Percentiles rank a stretch among this genome's conserved stretches.
These are phyloP conservation scores for Aspergillus homomorphus DNA, from an alignment of 495 filamentous ascomycete species.

Conservation along the genomic window DNA sequence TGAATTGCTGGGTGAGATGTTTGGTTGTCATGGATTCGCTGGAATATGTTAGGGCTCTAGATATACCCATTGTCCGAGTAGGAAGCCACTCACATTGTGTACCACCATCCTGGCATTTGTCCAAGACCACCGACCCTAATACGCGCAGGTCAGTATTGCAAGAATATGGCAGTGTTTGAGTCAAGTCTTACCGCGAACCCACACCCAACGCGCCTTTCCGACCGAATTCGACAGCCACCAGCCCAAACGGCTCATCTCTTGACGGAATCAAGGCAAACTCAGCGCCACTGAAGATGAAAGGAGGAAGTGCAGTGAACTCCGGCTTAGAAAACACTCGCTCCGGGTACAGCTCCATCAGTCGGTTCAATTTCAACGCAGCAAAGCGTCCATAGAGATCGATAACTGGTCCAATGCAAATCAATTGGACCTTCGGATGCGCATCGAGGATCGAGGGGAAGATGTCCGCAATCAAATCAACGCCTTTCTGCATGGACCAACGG, in stretches of 20 bases:
- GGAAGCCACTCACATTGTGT: conserved; percentile 40
- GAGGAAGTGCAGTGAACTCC: conserved; percentile 69
- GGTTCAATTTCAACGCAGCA: conserved; percentile 65
- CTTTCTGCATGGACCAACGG: conserved; percentile 74
- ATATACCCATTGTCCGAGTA: neutral
- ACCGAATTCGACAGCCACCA: conserved; percentile 76
- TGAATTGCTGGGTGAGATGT: conserved; percentile 69
- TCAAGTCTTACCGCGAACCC: conserved; percentile 44
- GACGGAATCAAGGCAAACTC: conserved; percentile 77
- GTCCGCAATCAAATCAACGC: conserved; percentile 74
- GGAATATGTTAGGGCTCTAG: neutral
- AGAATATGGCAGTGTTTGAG: neutral
- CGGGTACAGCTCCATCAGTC: conserved; percentile 68
- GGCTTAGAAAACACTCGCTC: conserved; percentile 69
- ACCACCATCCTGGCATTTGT: conserved; percentile 73
- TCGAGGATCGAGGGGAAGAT: conserved; percentile 68
- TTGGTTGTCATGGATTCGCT: conserved; percentile 61
- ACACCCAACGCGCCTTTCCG: conserved; percentile 73
- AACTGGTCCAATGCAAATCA: conserved; percentile 67
- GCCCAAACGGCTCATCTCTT: conserved; percentile 72
- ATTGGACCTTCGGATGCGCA: conserved; percentile 58
- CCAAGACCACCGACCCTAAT: conserved; percentile 56
- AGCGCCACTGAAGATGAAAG: conserved; percentile 71
- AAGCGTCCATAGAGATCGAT: conserved; percentile 77
- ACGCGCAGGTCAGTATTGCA: neutral